Base-by-base conservation (phyloP, 192 early-diverging fungal genomes). In the Lobosporangium transversale region DNA sequence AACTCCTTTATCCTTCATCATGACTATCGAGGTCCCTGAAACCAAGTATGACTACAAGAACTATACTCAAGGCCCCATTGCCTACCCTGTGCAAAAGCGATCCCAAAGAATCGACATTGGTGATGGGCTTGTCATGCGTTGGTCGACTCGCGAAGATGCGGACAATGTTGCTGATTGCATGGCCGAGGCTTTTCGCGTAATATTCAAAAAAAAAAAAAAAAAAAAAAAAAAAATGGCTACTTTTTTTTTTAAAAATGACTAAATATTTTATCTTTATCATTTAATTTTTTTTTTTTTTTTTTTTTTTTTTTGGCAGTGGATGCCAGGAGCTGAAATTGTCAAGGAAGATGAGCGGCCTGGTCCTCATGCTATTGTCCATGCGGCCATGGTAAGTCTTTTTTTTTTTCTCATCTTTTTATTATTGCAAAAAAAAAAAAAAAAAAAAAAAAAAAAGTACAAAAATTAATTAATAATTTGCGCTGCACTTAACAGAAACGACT, bases 71-170 rank as follows among this genome's bases (percentile, higher is more conserved):
- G 37, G 37, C 14, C 37, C 37, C 14, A 40, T 40, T 40, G 37
- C 7, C 14, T 14, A 10, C 37, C 37, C 37, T 40, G 37, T 40
- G 7, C 37, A 40, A 40, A 40, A 40, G 37, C 66, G 67, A 14
- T 20, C 50, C 10, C 31, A 59, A 11, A 59, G 51, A 23, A 58
- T 63, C 17, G 61, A 63, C 27, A 53, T 71, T 29, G 69, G 69
- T n/a, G 29, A 71, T 29, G 69, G 69, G 23, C 14, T 71, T n/a
- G 20, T 63, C 20, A 63, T 71, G 69, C 53, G 69, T 9, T 71
- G 69, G 69, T 71, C 69, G 2, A 63, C 69, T 11, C 53, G 31
- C 15, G 36, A 21, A 0, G 69, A 71, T 21, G 48, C 44, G 15
- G 60, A 63, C 2, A 63, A 62, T 23, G 9, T 63, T 4, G 35